Conservation (phyloP, 129 eudicot species). For the Saussurea involucrata region DNA sequence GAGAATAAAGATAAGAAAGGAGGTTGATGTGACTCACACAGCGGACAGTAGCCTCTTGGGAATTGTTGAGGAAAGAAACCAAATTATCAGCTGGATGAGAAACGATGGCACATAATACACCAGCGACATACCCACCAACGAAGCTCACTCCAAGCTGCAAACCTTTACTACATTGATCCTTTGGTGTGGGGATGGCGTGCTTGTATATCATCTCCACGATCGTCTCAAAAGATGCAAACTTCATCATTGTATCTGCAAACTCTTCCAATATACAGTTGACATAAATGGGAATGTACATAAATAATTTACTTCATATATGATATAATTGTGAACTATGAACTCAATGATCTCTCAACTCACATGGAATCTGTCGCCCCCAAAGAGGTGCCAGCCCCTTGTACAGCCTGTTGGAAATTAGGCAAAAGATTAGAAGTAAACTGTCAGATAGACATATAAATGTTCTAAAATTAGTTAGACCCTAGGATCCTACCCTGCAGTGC, state of each 20-base stretch:
- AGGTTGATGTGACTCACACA: slow-evolving; percentile 40
- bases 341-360: slow-evolving; percentile 37
- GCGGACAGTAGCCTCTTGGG: slow-evolving; percentile 76
- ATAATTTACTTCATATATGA: neutral
- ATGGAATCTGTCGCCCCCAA: slow-evolving; percentile 96
- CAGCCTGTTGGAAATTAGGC: slow-evolving; percentile 43
- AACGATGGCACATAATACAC: slow-evolving; percentile 77
- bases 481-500: slow-evolving; percentile 54
- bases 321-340: neutral
- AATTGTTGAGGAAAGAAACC: slow-evolving; percentile 87
- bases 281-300: neutral
- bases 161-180: slow-evolving; percentile 69
- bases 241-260: slow-evolving; percentile 88
- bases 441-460: neutral
- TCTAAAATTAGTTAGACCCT: neutral
- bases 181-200: slow-evolving; percentile 72
- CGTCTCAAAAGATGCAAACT: slow-evolving; percentile 79
- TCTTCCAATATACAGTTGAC: neutral
- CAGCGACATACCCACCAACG: slow-evolving; percentile 89
- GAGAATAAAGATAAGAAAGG: neutral
- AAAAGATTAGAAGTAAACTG: neutral
- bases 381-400: slow-evolving; percentile 89
- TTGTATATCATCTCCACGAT: slow-evolving; percentile 77
- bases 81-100: slow-evolving; percentile 96
- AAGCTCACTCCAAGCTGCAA: slow-evolving; percentile 92